Base-by-base conservation (phyloP, 2,329 filamentous ascomycete species). In the Emericellopsis atlantica region DNA sequence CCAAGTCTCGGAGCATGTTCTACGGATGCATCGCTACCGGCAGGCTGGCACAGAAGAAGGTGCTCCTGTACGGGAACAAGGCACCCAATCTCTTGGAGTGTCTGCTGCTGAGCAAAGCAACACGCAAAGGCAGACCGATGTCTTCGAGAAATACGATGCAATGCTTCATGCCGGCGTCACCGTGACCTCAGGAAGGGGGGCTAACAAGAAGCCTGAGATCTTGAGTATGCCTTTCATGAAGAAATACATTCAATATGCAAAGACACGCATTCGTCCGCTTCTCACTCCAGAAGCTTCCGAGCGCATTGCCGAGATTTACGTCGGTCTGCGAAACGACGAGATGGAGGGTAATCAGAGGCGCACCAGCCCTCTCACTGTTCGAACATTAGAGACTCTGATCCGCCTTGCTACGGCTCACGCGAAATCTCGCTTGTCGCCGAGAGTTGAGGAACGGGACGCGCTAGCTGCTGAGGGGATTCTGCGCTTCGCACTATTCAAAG, bases 171-270 rank as follows among this genome's bases (percentile, higher is more conserved):
- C 88, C 9, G 92, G 92, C 45, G 86, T 95, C 37, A 86, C 80
- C 6, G 64, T 86, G 14, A 86, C 81, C 4, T 72, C 80, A 11
- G 83, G 84, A 9, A 76, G 86, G 32, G 84, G 85, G 10, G 66
- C 81, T 22, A 78, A 77, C 50, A 84, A 84, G 59, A 82, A 83
- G 48, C 77, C 84, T 5, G 88, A 95, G 58, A 85, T 98, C 12
- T 69, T 98, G 41, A 94, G 85, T 64, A 95, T 98, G 45, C 85
- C 89, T 0, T 98, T 98, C 64, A 88, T 98, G 70, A 98, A 98
- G 68, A 98, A 98, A 65, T 98, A 95, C 61, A 93, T 98, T 36
- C 92, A 98, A 57, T 98, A 98, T 60, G 88, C 92, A 48, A 98
- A 98, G 67, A 84, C 77, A 31, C 73, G 92, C 55, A 75, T 95